phyloP scores from a whole-genome alignment of 495 filamentous ascomycete genomes.

The Staphylotrichum longicolle region DNA sequence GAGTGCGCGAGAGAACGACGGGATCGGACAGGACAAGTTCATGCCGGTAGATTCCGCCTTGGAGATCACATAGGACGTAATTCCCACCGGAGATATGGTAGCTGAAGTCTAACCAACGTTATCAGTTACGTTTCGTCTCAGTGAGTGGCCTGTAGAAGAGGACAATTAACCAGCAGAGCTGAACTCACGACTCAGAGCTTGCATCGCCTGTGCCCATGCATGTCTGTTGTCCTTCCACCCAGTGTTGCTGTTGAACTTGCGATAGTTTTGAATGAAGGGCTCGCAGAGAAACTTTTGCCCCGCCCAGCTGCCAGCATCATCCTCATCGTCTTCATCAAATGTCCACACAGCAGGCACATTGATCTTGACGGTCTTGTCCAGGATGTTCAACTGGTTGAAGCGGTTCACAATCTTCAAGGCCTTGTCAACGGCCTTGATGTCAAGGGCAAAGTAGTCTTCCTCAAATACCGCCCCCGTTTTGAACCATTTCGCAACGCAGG shows the following conservation, averaged over 20 bases:
- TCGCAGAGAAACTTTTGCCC: slow-evolving; percentile 29
- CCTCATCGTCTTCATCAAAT: background rate
- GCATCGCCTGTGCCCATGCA: slow-evolving; percentile 37
- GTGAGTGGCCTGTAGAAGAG: too few relatives aligned
- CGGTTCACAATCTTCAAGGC: slow-evolving; percentile 38
- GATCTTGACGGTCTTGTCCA: slow-evolving; percentile 32
- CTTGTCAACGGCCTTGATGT: slow-evolving; percentile 37
- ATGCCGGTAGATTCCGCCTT: slow-evolving; percentile 37
- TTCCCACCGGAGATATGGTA: slow-evolving; percentile 39
- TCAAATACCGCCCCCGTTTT: slow-evolving; percentile 33
- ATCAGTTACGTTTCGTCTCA: background rate
- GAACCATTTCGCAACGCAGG: slow-evolving; percentile 41
- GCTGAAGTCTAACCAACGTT: slow-evolving; percentile 31
- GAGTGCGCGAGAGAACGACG: slow-evolving; percentile 33
- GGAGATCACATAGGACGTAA: slow-evolving; percentile 41
- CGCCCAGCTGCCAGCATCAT: background rate
- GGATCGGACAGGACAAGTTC: slow-evolving; percentile 38
- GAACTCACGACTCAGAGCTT: slow-evolving; percentile 39
- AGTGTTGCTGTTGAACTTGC: slow-evolving; percentile 46
- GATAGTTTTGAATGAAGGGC: slow-evolving; percentile 41
- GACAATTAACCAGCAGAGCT: background rate
- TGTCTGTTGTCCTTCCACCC: slow-evolving; percentile 34
- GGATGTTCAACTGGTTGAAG: slow-evolving; percentile 35
- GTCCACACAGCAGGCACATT: slow-evolving; percentile 36
- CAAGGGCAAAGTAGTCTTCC: slow-evolving; percentile 34